Percentiles rank a stretch among this genome's conserved stretches.
phyloP scores from a whole-genome alignment of 441 rosid genomes.

The Euphorbia neoarborescens region DNA sequence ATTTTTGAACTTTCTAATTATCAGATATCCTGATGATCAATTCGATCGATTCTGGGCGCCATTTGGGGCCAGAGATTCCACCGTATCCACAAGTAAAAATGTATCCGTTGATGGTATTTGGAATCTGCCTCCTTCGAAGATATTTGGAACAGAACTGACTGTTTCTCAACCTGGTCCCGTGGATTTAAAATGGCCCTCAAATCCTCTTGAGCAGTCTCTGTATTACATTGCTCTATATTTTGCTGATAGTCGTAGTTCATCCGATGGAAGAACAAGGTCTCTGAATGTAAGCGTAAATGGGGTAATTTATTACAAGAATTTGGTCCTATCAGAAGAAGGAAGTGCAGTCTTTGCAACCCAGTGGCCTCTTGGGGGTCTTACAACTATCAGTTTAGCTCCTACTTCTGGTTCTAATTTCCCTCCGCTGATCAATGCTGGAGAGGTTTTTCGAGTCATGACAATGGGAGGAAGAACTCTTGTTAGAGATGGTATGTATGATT shows the following conservation, averaged over 20 bases:
- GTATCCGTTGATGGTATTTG: slow-evolving; percentile 65
- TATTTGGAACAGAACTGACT: slow-evolving; percentile 54
- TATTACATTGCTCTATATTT: slow-evolving; percentile 78
- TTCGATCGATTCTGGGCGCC: slow-evolving; percentile 81
- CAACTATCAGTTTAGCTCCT: slow-evolving; percentile 45
- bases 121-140: slow-evolving; percentile 71
- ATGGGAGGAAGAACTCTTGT: slow-evolving; percentile 63
- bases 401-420: slow-evolving; percentile 40
- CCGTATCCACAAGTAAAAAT: slow-evolving; percentile 36
- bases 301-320: slow-evolving; percentile 42
- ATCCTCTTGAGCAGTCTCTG: slow-evolving; percentile 29
- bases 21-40: slow-evolving; percentile 73
- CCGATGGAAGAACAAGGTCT: slow-evolving; percentile 34
- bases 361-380: slow-evolving; percentile 68
- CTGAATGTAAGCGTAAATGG: slow-evolving; percentile 52
- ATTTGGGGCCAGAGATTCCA: slow-evolving; percentile 25
- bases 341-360: slow-evolving; percentile 40
- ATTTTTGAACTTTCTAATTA: not conserved
- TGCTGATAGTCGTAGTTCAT: slow-evolving; percentile 47
- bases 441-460: slow-evolving; percentile 44
- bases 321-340: slow-evolving; percentile 55
- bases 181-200: slow-evolving; percentile 67
- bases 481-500: slow-evolving; percentile 54
- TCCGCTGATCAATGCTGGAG: slow-evolving; percentile 76
- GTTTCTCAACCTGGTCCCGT: slow-evolving; percentile 26